Conservation (phyloP, 495 filamentous ascomycete species). For the Neurospora sp. region DNA sequence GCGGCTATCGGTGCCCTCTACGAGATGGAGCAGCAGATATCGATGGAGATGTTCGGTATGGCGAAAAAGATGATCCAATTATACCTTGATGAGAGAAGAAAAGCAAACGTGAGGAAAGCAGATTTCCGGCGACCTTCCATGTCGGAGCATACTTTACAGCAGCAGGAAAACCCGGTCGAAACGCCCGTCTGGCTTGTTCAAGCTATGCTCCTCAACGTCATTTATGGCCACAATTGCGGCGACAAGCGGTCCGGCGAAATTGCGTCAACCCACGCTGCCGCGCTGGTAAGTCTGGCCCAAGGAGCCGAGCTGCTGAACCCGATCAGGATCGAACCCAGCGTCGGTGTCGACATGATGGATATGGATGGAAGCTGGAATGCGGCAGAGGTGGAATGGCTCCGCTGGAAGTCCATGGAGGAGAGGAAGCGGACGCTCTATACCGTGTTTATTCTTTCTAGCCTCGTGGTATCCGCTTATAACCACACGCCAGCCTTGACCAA, state of each 20-base stretch:
- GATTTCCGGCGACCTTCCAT: conserved; percentile 51
- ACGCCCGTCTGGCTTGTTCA: conserved; percentile 97
- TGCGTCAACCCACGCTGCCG: conserved; percentile 82
- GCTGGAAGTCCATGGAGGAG: conserved; percentile 84
- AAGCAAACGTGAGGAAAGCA: conserved; percentile 76
- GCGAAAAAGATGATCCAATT: conserved; percentile 92
- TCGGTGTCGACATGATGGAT: conserved; percentile 35
- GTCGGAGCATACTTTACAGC: conserved; percentile 37
- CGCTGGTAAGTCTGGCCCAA: conserved; percentile 82
- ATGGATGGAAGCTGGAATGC: conserved; percentile 39
- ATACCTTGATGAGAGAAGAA: conserved; percentile 86
- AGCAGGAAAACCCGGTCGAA: conserved; percentile 58
- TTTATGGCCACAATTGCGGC: conserved; percentile 92
- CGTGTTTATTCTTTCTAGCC: conserved; percentile 82
- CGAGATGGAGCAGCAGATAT: conserved; percentile 69
- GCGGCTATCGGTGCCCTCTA: conserved; percentile 94
- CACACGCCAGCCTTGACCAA: conserved; percentile 84
- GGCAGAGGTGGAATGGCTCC: conserved; percentile 67
- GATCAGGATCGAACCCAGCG: conserved; percentile 29
- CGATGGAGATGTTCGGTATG: conserved; percentile 82
- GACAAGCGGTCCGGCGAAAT: conserved; percentile 87
- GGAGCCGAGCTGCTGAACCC: conserved; percentile 67
- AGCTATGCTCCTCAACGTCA: conserved; percentile 92
- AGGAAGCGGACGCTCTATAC: conserved; percentile 89
- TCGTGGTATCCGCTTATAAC: conserved; percentile 88